phyloP scores from a whole-genome alignment of 495 filamentous ascomycete genomes.

The Xylaria flabelliformis region DNA sequence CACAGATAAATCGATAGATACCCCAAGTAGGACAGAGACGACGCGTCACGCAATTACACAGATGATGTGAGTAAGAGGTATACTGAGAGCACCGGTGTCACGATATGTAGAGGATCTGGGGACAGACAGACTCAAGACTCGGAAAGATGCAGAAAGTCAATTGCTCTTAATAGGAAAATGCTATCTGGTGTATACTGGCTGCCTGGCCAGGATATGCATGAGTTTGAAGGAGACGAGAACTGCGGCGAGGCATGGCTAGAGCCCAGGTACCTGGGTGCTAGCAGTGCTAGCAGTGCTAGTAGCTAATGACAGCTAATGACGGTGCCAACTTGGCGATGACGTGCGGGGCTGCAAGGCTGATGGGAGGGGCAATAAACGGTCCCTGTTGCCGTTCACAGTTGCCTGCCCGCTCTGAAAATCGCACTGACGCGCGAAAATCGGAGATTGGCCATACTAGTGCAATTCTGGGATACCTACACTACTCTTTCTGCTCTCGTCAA shows the following conservation, averaged over 20 bases:
- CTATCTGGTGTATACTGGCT: neutral
- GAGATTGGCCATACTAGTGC: too few relatives aligned
- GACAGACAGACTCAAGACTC: neutral
- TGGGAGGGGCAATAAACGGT: neutral
- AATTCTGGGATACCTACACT: too few relatives aligned
- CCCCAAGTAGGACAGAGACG: neutral
- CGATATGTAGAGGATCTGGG: constrained; percentile 2
- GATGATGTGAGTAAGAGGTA: constrained; percentile 8
- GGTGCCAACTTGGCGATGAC: constrained; percentile 8
- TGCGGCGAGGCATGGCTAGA: neutral
- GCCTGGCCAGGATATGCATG: neutral
- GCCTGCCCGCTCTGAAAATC: neutral
- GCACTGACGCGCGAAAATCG: constrained; percentile 2
- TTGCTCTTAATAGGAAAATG: neutral
- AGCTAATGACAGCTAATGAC: neutral
- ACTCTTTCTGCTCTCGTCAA: too few relatives aligned
- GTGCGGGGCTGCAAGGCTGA: constrained; percentile 5
- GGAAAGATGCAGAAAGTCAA: neutral
- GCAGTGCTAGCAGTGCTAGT: too few relatives aligned
- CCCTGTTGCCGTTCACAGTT: neutral
- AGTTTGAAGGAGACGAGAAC: neutral
- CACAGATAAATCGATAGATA: neutral
- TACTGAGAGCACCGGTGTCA: neutral
- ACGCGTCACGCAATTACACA: constrained; percentile 16
- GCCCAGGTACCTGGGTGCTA: neutral